These are phyloP conservation scores for Ceratobasidium sp. DNA, from an alignment of 1,284 basidiomycete species.

Conservation along the genomic window DNA sequence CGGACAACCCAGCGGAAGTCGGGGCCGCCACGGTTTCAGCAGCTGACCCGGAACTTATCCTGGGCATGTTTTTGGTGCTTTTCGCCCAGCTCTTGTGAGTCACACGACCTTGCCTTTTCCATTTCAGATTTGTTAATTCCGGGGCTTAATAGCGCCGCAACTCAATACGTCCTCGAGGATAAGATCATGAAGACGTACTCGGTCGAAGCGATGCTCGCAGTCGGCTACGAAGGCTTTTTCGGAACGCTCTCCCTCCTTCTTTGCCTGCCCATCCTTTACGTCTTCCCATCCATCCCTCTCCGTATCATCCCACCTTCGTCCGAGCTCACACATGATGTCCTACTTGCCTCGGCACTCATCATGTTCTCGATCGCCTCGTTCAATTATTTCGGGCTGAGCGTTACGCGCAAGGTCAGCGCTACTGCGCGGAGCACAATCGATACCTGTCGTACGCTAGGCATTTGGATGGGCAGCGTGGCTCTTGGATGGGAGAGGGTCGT, in stretches of 20 bases:
- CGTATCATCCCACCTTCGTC: slow-evolving; percentile 91
- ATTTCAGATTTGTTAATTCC: too few species aligned
- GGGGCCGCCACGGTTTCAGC: slow-evolving; percentile 3
- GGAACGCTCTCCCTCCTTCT: slow-evolving; percentile 84
- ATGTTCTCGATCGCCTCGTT: slow-evolving; percentile 91
- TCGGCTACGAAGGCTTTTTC: slow-evolving; percentile 95
- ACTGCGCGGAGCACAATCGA: slow-evolving; percentile 93
- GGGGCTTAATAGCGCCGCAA: slow-evolving; percentile 84
- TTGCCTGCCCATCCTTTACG: slow-evolving; percentile 82
- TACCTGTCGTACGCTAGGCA: slow-evolving; percentile 94
- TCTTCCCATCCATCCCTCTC: slow-evolving; percentile 72
- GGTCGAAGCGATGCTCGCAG: slow-evolving; percentile 93
- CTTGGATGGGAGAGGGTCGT: slow-evolving; percentile 94
- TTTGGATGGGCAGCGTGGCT: slow-evolving; percentile 88
- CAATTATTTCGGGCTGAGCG: slow-evolving; percentile 95
- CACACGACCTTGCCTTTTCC: slow-evolving; percentile 31
- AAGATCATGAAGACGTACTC: slow-evolving; percentile 91
- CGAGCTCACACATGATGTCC: slow-evolving; percentile 87
- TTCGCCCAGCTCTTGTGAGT: slow-evolving; percentile 97
- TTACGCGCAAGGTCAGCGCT: slow-evolving; percentile 91
- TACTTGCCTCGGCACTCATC: slow-evolving; percentile 83
- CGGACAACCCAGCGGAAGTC: background rate
- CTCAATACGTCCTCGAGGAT: slow-evolving; percentile 96
- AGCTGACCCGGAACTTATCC: slow-evolving; percentile 47
- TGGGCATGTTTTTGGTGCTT: slow-evolving; percentile 89